Evolutionary conservation across 805 yeast genomes (phyloP).

Genomic region (Kuraishia floccosa): DNA sequence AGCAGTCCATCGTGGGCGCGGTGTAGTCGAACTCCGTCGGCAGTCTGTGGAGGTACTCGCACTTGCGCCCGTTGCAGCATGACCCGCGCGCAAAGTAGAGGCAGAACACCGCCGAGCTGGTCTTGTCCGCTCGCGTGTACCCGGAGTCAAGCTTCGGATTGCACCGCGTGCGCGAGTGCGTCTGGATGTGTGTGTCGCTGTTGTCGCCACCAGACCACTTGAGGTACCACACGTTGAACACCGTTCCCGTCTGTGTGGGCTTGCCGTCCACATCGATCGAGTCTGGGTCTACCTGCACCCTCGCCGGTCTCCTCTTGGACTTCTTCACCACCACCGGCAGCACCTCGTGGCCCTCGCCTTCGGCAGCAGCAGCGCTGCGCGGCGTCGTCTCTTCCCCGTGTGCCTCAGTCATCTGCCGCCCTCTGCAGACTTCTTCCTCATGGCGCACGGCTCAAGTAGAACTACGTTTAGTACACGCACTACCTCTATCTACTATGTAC

Average conservation of each 20-base stretch:
- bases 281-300: slow-evolving; percentile 62
- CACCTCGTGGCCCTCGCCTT: too few species aligned
- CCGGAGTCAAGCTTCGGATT: slow-evolving; percentile 60
- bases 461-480: too few species aligned
- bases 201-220: slow-evolving; percentile 79
- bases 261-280: slow-evolving; percentile 41
- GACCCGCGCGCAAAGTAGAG: slow-evolving; percentile 83
- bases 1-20: slow-evolving; percentile 70
- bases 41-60: slow-evolving; percentile 68
- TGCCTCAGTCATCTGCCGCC: too few species aligned
- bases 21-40: slow-evolving; percentile 52
- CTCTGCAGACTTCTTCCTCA: too few species aligned
- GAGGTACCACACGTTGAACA: slow-evolving; percentile 80
- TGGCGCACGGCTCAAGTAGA: too few species aligned
- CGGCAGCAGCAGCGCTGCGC: too few species aligned
- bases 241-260: slow-evolving; percentile 74
- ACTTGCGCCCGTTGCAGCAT: slow-evolving; percentile 68
- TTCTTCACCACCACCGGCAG: too few species aligned
- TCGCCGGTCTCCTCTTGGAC: slow-evolving; percentile 37
- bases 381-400: too few species aligned
- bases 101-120: slow-evolving; percentile 43
- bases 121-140: slow-evolving; percentile 52
- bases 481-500: neutral
- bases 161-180: slow-evolving; percentile 47
- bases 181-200: slow-evolving; percentile 23